Conservation (phyloP, 192 early-diverging fungal genomes). For the Fimicolochytrium jonesii region DNA sequence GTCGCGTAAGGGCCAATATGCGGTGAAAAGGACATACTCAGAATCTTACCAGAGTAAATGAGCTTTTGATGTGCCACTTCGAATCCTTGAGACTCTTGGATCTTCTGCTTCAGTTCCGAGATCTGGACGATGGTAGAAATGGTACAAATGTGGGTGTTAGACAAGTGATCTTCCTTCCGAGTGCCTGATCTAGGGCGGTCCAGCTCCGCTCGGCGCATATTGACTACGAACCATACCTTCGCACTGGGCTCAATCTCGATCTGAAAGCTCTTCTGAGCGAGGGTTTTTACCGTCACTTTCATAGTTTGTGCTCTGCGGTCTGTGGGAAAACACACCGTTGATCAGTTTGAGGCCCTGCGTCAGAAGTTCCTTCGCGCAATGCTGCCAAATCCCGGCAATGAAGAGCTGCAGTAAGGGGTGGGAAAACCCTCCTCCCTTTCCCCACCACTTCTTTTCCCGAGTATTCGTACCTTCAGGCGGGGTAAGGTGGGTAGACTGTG, state of each 20-base stretch:
- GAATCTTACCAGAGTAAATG: conserved; percentile 71
- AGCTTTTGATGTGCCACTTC: conserved; percentile 75
- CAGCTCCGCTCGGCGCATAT: neutral
- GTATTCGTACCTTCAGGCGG: too few relatives aligned
- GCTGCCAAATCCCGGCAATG: too few relatives aligned
- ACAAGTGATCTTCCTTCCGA: neutral
- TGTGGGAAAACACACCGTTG: neutral
- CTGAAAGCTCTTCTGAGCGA: conserved; percentile 79
- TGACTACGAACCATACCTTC: conserved; percentile 25
- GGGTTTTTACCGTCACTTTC: conserved; percentile 88
- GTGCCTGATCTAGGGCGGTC: neutral
- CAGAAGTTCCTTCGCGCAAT: too few relatives aligned
- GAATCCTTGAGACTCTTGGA: conserved; percentile 69
- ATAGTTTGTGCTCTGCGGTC: conserved; percentile 27
- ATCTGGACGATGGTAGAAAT: conserved; percentile 46
- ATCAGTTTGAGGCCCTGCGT: too few relatives aligned
- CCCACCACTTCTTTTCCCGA: too few relatives aligned
- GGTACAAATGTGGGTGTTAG: neutral
- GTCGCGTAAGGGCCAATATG: neutral
- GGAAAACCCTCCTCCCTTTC: too few relatives aligned
- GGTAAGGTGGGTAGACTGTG: too few relatives aligned
- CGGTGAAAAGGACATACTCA: neutral
- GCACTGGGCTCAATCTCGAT: conserved; percentile 70
- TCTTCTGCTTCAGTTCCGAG: conserved; percentile 69
- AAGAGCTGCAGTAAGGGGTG: too few relatives aligned